Conservation (phyloP, 768 basidiomycete species). For the Mycena crocata region DNA sequence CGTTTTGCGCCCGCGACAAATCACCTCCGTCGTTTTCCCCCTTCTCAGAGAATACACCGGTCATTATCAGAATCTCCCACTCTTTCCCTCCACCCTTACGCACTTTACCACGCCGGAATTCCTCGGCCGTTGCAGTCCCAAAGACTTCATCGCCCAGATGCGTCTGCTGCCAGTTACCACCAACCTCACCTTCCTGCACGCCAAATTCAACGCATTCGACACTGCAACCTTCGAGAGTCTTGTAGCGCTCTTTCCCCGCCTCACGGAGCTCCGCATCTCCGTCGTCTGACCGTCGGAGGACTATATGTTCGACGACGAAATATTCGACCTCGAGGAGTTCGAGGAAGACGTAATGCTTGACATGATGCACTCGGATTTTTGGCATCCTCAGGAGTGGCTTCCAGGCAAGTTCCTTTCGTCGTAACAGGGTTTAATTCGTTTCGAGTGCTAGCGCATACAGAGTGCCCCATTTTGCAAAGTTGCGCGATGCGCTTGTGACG, state of each 20-base stretch:
- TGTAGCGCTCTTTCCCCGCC: not conserved
- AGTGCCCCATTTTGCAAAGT: not conserved
- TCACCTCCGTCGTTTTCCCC: not conserved
- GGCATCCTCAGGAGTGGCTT: not conserved
- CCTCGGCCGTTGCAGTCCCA: not conserved
- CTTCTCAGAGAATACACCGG: not conserved
- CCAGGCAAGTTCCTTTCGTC: not conserved
- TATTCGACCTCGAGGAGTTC: not conserved
- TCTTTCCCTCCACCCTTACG: not conserved
- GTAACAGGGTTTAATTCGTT: no score
- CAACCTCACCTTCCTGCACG: slow-evolving; percentile 1
- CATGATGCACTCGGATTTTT: not conserved
- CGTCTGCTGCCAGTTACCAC: not conserved
- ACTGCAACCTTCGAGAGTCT: not conserved
- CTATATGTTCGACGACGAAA: not conserved
- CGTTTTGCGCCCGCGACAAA: not conserved
- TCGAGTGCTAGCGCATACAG: not conserved
- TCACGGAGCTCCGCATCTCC: slow-evolving; percentile 3
- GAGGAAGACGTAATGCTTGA: not conserved
- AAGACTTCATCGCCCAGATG: not conserved
- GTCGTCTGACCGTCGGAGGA: not conserved
- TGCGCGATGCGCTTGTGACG: slow-evolving; percentile 12
- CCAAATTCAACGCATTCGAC: not conserved
- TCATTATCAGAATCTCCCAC: not conserved
- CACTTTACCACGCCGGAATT: not conserved